Percentiles rank a stretch among this genome's conserved stretches.
Conservation (phyloP, 495 filamentous ascomycete species). For the Podospora pseudoanserina region DNA sequence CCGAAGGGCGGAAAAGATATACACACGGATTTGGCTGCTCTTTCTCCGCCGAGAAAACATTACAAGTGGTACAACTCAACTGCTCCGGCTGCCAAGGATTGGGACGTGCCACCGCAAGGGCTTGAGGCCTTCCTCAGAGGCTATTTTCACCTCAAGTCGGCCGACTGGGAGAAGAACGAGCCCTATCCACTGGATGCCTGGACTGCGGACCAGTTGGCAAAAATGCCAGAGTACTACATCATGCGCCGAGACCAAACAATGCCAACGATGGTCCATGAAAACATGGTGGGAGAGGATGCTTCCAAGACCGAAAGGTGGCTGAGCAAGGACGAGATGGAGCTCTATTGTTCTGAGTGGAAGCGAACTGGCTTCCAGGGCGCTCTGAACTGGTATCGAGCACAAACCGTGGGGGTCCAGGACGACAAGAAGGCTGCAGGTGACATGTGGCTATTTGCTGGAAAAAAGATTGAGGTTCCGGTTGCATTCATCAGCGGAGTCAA, state of each 20-base stretch:
- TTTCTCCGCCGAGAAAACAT: constrained; percentile 56
- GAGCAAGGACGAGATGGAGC: constrained; percentile 50
- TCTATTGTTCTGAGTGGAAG: constrained; percentile 58
- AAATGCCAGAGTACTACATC: constrained; percentile 65
- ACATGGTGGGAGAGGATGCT: constrained; percentile 51
- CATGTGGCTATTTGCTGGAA: constrained; percentile 56
- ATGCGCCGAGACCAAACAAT: constrained; percentile 59
- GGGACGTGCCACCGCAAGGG: constrained; percentile 51
- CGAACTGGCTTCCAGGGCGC: constrained; percentile 71
- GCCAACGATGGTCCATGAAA: constrained; percentile 49
- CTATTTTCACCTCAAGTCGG: constrained; percentile 67
- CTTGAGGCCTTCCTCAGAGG: constrained; percentile 58
- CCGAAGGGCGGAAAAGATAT: constrained; percentile 36
- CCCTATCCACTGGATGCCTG: constrained; percentile 52
- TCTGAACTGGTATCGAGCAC: constrained; percentile 65
- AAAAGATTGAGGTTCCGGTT: constrained; percentile 59
- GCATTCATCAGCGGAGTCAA: constrained; percentile 56
- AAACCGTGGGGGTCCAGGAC: constrained; percentile 39
- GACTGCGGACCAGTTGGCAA: constrained; percentile 52
- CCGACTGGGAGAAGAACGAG: constrained; percentile 53
- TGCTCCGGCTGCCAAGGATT: constrained; percentile 51
- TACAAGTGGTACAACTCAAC: constrained; percentile 71
- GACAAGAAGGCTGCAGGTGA: constrained; percentile 45
- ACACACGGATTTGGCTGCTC: constrained; percentile 51
- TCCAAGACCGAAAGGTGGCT: constrained; percentile 47